phyloP scores from a whole-genome alignment of 176 grass and related monocot genomes.

The Hordeum vulgare region DNA sequence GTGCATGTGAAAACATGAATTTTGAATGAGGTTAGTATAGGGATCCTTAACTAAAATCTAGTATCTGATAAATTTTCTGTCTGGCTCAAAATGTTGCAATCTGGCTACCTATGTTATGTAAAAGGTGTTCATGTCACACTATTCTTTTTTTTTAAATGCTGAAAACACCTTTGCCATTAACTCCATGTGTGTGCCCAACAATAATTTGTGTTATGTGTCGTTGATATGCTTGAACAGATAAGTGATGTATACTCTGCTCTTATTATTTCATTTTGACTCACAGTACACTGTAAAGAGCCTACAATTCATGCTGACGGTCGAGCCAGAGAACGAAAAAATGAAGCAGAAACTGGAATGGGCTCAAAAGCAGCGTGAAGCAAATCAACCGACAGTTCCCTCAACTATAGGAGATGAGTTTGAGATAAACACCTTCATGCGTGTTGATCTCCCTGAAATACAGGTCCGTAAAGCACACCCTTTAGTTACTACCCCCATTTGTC shows the following conservation, averaged over 20 bases:
- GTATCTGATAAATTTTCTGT: not conserved
- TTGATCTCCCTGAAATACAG: conserved; percentile 85
- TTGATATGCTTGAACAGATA: conserved; percentile 6
- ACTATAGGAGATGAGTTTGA: conserved; percentile 85
- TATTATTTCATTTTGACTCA: conserved; percentile 8
- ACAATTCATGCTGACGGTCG: conserved; percentile 67
- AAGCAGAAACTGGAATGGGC: conserved; percentile 87
- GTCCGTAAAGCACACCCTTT: conserved; percentile 5
- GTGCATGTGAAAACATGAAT: not conserved
- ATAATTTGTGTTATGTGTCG: not conserved
- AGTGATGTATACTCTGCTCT: not conserved
- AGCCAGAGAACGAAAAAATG: conserved; percentile 73
- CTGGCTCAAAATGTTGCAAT: not conserved
- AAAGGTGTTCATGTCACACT: not conserved
- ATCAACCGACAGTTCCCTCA: conserved; percentile 71
- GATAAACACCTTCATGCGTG: conserved; percentile 92
- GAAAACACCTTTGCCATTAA: not conserved
- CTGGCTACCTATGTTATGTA: not conserved
- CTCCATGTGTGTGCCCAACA: not conserved
- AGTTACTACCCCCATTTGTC: too few species aligned
- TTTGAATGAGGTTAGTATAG: not conserved
- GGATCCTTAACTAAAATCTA: not conserved
- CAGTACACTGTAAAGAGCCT: conserved; percentile 87
- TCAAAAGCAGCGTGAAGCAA: conserved; percentile 46
- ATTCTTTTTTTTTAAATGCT: not conserved